These are phyloP conservation scores for Fusarium verticillioides DNA, from an alignment of 2,329 filamentous ascomycete species.

Conservation along the genomic window DNA sequence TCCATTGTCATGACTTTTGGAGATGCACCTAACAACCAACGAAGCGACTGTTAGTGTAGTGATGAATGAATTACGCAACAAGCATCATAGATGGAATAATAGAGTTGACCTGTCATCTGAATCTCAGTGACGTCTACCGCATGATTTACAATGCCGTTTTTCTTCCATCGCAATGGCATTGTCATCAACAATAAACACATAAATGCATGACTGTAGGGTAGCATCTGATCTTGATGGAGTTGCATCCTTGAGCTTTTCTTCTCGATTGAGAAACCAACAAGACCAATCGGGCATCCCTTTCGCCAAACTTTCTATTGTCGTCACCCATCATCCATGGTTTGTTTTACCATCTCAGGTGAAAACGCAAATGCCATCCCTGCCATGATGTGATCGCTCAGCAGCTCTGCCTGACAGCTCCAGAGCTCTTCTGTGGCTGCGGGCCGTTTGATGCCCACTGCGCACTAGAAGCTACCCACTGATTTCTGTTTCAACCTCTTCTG, in stretches of 20 bases:
- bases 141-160: not conserved
- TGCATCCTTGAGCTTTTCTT: not conserved
- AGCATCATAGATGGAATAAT: not conserved
- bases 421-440: slow-evolving; percentile 9
- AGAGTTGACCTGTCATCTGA: not conserved
- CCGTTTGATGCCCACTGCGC: slow-evolving; percentile 5
- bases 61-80: too few species aligned
- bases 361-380: not conserved
- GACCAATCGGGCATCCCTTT: not conserved
- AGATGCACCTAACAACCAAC: too few species aligned
- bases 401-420: not conserved
- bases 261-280: not conserved
- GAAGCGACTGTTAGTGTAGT: accelerated
- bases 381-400: slow-evolving; percentile 5
- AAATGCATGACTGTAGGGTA: slow-evolving; percentile 1
- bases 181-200: not conserved
- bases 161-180: not conserved
- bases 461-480: not conserved
- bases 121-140: not conserved
- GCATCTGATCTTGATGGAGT: not conserved
- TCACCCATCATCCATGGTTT: not conserved
- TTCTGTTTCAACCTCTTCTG: slow-evolving; percentile 15
- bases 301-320: not conserved
- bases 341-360: slow-evolving; percentile 26
- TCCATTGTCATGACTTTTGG: too few species aligned